Base-by-base conservation (phyloP, 1,284 basidiomycete genomes). In the Ustilago sp. region DNA sequence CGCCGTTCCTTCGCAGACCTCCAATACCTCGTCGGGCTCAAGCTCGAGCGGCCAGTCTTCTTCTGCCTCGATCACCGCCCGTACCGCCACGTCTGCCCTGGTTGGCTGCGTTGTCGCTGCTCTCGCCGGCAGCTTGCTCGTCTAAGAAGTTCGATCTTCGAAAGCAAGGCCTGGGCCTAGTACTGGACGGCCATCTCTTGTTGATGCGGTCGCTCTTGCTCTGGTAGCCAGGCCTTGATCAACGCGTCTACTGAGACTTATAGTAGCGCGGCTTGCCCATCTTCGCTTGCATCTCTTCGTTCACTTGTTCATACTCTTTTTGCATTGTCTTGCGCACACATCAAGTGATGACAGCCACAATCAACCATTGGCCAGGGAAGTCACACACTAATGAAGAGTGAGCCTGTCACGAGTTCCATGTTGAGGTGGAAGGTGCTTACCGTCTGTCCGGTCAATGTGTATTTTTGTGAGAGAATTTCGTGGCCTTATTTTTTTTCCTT, bases 21-120 rank as follows among this genome's bases (percentile, higher is more conserved):
- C 57, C 23, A 50, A 19, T 58, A 48, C 39, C 19, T 65, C 63
- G 32, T 62, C 55, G 38, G 28, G 59, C 8, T 65, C 57, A 34
- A 63, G 54, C 59, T 63, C 59, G 41, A 62, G 62, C 65, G 43
- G 60, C 35, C 54, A 59, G 61, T 52, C 41, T 35, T 67, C 69
- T 17, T 63, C 66, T n/a, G 69, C 66, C 32, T 53, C 73, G 12
- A 48, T 56, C 48, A 52, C 43, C n/a, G 52, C 45, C 1, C 62
- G 63, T 19, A 19, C 69, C 23, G 67, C 62, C 17, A 59, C 74
- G 35, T 70, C 74, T 54, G 74, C 66, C 34, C 56, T 73, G 58
- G 51, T 76, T 8, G 68, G 65, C 8, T 65, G 64, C 55, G 62
- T 72, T 11, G 59, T 76, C n/a, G 74, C 65, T 55, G 68, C 61